phyloP scores from a whole-genome alignment of 129 eudicot species.

The Ambrosia artemisiifolia region DNA sequence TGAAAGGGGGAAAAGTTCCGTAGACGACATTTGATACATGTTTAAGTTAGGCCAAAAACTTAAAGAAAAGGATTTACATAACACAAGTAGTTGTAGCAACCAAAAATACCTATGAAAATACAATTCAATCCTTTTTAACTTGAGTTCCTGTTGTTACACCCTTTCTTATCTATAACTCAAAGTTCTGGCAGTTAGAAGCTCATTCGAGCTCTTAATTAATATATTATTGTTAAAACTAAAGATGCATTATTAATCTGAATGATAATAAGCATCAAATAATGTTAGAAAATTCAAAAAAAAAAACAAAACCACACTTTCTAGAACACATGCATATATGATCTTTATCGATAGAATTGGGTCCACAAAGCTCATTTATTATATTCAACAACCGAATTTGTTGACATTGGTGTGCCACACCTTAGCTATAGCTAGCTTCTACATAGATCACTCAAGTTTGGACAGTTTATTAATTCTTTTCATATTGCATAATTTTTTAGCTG shows the following conservation, averaged over 20 bases:
- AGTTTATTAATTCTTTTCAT: too few relatives aligned
- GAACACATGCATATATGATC: conserved; percentile 16
- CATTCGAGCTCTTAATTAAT: too few relatives aligned
- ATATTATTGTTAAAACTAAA: too few relatives aligned
- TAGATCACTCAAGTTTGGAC: neutral
- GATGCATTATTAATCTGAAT: neutral
- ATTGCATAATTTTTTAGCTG: neutral
- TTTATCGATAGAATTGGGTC: neutral
- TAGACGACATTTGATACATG: neutral
- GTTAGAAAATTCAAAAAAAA: neutral
- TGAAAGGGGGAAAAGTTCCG: neutral
- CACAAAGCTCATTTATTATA: conserved; percentile 8
- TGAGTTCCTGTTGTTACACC: neutral
- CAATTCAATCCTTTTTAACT: neutral
- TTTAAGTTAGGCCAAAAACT: neutral
- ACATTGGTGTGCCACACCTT: neutral
- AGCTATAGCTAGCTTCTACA: neutral
- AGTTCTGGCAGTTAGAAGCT: too few relatives aligned
- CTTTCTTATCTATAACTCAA: too few relatives aligned
- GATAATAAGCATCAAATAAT: neutral
- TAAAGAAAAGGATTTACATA: neutral
- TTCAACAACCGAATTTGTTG: conserved; percentile 24
- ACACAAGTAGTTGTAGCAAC: neutral
- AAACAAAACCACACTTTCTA: conserved; percentile 2
- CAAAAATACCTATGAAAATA: neutral